Base-by-base conservation (phyloP, 192 early-diverging fungal species). In the Paraglomus brasilianum region DNA sequence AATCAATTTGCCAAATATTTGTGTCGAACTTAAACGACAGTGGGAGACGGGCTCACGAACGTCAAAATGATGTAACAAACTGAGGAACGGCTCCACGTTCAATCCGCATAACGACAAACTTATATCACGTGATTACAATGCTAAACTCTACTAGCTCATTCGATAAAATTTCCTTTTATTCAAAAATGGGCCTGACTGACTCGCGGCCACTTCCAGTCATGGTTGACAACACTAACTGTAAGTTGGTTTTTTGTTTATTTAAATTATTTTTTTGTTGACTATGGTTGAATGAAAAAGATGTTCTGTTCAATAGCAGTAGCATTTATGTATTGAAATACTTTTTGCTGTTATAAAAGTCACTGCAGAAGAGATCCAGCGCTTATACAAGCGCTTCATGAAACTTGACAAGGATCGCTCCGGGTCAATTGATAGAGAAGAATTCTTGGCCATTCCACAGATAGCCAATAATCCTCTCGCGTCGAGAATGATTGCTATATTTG, bases 381-480 rank as follows among this genome's bases (percentile, higher is more conserved):
- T 99, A 38, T 96, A 99, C 86, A 99, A 99, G 67, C 91, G 95
- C 14, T 99, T 98, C 75, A 92, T 93, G 70, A 97, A 97, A 78
- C 86, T 99, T 6, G 98, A 99, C 82, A 97, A 93, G 80, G 95
- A 98, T 82, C 86, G 90, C 14, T 92, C 89, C n/a, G 98, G 98
- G 38, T 88, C 93, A 4, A 93, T 99, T 65, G 95, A 97, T 74
- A 95, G 91, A 79, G 92, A 97, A 73, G 98, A 99, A 81, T 99
- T 99, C 74, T 80, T 97, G 56, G 82, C 93, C 0, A 88, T 99
- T 65, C 96, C 98, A 43, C 96, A 96, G 78, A 93, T 99, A 52
- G 93, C 98, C 36, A 93, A 86, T 82, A 99, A 99, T 81, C 98
- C 98, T 46, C 85, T 99, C 21, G 96, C 95, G 8, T 89, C 92